These are phyloP conservation scores for Penicillium occitanis DNA, from an alignment of 2,329 filamentous ascomycete genomes.

Conservation along the genomic window DNA sequence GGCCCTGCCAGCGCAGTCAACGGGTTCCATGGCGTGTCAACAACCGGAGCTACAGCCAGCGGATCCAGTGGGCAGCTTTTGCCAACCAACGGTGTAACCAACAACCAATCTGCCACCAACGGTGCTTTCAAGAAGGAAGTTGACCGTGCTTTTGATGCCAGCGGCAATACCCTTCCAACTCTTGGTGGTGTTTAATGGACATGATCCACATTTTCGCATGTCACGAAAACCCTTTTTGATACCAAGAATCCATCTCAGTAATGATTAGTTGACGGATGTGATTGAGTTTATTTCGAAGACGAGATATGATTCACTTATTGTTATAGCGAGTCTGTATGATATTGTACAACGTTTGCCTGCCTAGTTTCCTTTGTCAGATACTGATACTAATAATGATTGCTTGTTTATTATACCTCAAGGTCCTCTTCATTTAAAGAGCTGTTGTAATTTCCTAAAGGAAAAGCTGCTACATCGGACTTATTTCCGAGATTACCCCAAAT, in stretches of 20 bases:
- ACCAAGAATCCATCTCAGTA: conserved; percentile 5
- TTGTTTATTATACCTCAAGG: not conserved
- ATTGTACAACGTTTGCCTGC: conserved; percentile 10
- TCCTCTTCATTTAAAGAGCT: too few species aligned
- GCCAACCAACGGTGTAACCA: conserved; percentile 25
- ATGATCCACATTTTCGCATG: not conserved
- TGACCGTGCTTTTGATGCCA: conserved; percentile 32
- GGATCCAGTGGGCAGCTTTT: not conserved
- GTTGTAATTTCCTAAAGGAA: not conserved
- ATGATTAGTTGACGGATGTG: not conserved
- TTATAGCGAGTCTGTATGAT: conserved; percentile 6
- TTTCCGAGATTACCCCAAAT: not conserved
- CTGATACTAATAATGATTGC: not conserved
- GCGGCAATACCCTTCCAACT: conserved; percentile 11
- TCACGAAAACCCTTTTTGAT: not conserved
- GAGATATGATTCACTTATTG: not conserved
- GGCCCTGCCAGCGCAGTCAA: not conserved
- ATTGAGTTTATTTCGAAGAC: not conserved
- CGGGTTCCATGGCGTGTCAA: conserved; percentile 9
- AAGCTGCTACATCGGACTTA: not conserved
- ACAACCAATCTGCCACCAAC: conserved; percentile 23
- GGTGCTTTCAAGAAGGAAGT: conserved; percentile 30
- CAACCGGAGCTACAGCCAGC: conserved; percentile 19
- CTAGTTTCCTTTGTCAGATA: conserved; percentile 9
- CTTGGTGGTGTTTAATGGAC: conserved; percentile 1